phyloP scores from a whole-genome alignment of 805 yeast species.

The Starmerella tilneyi region DNA sequence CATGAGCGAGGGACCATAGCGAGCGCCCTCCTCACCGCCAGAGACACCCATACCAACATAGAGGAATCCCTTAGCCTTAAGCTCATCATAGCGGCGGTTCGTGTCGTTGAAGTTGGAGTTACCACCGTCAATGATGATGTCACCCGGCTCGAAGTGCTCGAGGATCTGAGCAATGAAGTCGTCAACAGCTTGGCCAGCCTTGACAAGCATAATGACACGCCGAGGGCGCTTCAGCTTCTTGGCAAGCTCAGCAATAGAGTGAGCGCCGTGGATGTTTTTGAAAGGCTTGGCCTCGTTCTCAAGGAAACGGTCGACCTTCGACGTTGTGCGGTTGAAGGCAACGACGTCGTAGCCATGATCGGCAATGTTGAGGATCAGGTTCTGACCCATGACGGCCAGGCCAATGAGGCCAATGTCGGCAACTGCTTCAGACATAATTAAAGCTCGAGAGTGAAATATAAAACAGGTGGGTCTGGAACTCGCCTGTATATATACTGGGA shows the following conservation, averaged over 20 bases:
- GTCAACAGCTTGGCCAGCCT: slow-evolving; percentile 95
- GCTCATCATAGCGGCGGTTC: slow-evolving; percentile 89
- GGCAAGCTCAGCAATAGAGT: slow-evolving; percentile 76
- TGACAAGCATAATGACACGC: slow-evolving; percentile 85
- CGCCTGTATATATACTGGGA: slow-evolving; percentile 6
- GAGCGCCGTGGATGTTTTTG: slow-evolving; percentile 91
- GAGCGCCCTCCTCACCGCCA: slow-evolving; percentile 99
- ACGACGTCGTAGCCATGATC: slow-evolving; percentile 98
- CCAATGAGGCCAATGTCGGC: slow-evolving; percentile 98
- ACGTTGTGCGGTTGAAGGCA: slow-evolving; percentile 94
- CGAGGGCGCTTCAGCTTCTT: slow-evolving; percentile 93
- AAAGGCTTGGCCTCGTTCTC: slow-evolving; percentile 84
- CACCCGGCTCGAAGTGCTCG: slow-evolving; percentile 90
- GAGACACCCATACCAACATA: slow-evolving; percentile 99
- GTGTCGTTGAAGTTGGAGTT: slow-evolving; percentile 99
- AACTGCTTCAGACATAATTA: slow-evolving; percentile 18
- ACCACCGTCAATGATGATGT: slow-evolving; percentile 98
- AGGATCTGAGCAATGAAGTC: slow-evolving; percentile 75
- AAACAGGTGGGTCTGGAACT: background rate
- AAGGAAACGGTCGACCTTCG: slow-evolving; percentile 90
- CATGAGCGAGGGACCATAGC: slow-evolving; percentile 98
- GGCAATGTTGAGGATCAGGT: slow-evolving; percentile 93
- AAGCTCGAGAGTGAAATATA: background rate
- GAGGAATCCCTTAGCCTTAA: slow-evolving; percentile 73
- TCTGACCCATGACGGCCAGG: slow-evolving; percentile 98